These are phyloP conservation scores for Edaphochlamys debaryana DNA, from an alignment of 139 green algal species.

Conservation along the genomic window DNA sequence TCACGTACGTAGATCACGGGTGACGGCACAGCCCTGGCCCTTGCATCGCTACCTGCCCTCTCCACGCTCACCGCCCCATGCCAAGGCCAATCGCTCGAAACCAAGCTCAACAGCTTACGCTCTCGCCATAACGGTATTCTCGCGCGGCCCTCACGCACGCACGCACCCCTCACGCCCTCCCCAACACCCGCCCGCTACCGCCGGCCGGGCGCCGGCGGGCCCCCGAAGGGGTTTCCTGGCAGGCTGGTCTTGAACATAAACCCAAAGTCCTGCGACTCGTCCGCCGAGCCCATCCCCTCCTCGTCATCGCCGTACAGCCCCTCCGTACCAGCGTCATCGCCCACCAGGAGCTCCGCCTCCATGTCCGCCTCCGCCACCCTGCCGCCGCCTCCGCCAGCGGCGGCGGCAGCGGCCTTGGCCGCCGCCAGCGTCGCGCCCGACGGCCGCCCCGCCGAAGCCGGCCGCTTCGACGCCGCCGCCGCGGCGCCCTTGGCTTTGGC, in stretches of 20 bases:
- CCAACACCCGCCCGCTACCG: neutral
- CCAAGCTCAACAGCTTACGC: no score
- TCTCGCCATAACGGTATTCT: no score
- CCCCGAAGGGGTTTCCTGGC: conserved; percentile 24
- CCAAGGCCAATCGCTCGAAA: no score
- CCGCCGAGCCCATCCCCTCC: neutral
- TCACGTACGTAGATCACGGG: no score
- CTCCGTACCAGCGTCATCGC: conserved; percentile 14
- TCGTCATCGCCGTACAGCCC: conserved; percentile 32
- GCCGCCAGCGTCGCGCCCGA: conserved; percentile 4
- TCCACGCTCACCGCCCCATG: no score
- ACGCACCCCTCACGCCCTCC: no score
- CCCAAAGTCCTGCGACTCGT: conserved; percentile 7
- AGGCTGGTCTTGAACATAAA: conserved; percentile 37
- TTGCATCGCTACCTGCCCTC: no score
- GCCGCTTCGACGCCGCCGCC: no score
- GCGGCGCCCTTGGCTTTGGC: no score
- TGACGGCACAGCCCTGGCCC: no score
- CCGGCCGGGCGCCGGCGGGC: neutral
- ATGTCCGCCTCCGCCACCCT: neutral
- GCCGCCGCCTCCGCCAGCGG: neutral
- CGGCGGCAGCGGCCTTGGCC: conserved; percentile 14
- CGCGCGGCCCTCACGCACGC: no score
- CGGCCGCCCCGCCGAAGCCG: neutral
- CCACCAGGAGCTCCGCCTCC: conserved; percentile 8